These are phyloP conservation scores for Fusarium piperis DNA, from an alignment of 2,329 filamentous ascomycete genomes.

Conservation along the genomic window DNA sequence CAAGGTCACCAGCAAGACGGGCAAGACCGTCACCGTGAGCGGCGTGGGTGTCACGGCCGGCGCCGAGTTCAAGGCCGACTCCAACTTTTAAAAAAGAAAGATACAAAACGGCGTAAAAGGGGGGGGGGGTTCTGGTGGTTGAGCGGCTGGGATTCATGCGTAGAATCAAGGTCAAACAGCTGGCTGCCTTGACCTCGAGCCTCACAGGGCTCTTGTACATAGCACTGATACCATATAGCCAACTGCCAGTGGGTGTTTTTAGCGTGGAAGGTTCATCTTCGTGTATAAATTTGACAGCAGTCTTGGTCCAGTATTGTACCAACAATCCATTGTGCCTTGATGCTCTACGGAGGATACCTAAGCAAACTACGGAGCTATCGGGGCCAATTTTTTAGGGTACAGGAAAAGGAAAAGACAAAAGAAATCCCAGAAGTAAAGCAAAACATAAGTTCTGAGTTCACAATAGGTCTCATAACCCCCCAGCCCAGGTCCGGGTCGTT, in stretches of 20 bases:
- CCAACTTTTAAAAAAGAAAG: constrained; percentile 45
- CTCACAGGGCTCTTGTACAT: neutral
- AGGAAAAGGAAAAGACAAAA: neutral
- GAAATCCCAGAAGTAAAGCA: neutral
- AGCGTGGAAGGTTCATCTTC: constrained; percentile 13
- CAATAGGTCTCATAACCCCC: neutral
- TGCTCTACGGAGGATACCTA: neutral
- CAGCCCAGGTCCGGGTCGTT: neutral
- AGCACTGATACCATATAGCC: neutral
- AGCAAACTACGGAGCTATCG: neutral
- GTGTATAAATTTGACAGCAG: constrained; percentile 25
- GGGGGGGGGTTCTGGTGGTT: neutral
- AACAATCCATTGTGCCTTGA: neutral
- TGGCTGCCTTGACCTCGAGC: constrained; percentile 16
- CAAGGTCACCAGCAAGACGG: constrained; percentile 63
- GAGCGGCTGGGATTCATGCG: neutral
- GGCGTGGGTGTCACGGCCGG: constrained; percentile 55
- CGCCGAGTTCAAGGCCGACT: constrained; percentile 42
- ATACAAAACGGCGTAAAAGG: neutral
- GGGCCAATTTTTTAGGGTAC: neutral
- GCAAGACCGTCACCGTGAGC: constrained; percentile 61
- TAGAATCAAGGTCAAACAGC: constrained; percentile 1
- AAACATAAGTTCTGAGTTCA: neutral
- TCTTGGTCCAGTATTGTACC: neutral
- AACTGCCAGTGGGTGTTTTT: neutral